Conservation (phyloP, 2,329 filamentous ascomycete species). For the Ceratocystis cacaofunesta region DNA sequence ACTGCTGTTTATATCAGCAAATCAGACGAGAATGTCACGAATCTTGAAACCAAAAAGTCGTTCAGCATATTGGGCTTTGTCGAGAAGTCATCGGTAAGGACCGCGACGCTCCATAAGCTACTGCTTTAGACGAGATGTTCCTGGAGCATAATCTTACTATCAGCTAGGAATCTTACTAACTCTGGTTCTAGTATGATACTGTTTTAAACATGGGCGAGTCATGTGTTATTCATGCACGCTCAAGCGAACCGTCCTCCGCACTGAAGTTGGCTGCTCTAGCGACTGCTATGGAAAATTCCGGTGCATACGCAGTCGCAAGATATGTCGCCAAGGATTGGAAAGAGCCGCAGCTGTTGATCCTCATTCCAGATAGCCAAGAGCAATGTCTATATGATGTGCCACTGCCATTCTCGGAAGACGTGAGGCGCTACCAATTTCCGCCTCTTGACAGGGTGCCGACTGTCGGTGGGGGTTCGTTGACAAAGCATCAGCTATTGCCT, state of each 20-base stretch:
- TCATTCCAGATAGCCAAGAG: conserved; percentile 65
- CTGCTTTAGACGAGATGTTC: neutral
- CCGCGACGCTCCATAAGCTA: neutral
- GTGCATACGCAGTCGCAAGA: conserved; percentile 73
- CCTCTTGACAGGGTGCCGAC: conserved; percentile 78
- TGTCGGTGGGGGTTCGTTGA: conserved; percentile 65
- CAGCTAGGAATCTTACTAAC: neutral
- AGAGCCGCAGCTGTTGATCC: conserved; percentile 58
- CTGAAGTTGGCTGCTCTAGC: conserved; percentile 81
- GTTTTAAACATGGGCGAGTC: conserved; percentile 75
- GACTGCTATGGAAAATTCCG: conserved; percentile 70
- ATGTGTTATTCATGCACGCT: conserved; percentile 62
- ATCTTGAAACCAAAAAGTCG: conserved; percentile 57
- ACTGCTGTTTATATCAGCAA: conserved; percentile 82
- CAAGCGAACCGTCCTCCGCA: conserved; percentile 64
- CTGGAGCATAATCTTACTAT: no score
- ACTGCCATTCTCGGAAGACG: conserved; percentile 83
- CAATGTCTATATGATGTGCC: conserved; percentile 84
- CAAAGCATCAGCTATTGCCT: conserved; percentile 72
- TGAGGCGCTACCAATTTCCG: conserved; percentile 81
- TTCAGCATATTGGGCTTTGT: conserved; percentile 84
- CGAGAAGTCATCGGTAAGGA: conserved; percentile 47
- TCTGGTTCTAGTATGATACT: conserved; percentile 50
- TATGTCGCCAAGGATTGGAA: conserved; percentile 74
- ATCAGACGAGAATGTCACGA: conserved; percentile 77